A percentile compares a stretch with the other conserved stretches of the same genome.
phyloP scores from a whole-genome alignment of 495 filamentous ascomycete species.

The Xylaria nigripes region DNA sequence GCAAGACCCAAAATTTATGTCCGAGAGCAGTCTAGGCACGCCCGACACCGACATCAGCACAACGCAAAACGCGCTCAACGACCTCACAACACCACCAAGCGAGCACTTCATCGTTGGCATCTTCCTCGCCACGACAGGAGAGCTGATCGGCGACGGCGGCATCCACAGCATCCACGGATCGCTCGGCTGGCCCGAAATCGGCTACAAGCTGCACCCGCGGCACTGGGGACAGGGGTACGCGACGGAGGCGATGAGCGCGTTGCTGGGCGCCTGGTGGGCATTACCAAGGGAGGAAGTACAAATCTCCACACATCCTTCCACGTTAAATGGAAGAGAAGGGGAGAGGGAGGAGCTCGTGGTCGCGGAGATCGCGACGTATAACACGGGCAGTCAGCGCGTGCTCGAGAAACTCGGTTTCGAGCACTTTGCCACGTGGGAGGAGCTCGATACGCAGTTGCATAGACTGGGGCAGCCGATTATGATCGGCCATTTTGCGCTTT shows the following conservation, averaged over 20 bases:
- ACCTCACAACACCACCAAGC: constrained; percentile 15
- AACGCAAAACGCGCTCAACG: constrained; percentile 23
- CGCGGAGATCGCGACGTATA: constrained; percentile 6
- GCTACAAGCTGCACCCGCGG: constrained; percentile 38
- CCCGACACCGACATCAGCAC: constrained; percentile 26
- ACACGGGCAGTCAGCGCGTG: constrained; percentile 2
- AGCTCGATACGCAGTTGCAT: constrained; percentile 12
- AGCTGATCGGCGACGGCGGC: constrained; percentile 33
- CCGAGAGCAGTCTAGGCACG: constrained; percentile 25
- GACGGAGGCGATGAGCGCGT: constrained; percentile 37
- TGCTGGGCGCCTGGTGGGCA: constrained; percentile 26
- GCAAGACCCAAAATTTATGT: constrained; percentile 38
- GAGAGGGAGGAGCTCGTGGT: background rate
- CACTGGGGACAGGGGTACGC: constrained; percentile 37
- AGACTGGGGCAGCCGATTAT: constrained; percentile 5
- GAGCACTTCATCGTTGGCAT: constrained; percentile 33
- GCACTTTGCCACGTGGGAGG: constrained; percentile 10
- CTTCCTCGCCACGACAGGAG: constrained; percentile 24
- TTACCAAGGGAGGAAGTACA: constrained; percentile 27
- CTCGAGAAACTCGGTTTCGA: constrained; percentile 9
- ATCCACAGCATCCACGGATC: constrained; percentile 11
- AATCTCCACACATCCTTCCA: background rate
- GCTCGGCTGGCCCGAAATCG: constrained; percentile 40
- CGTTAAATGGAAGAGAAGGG: background rate
- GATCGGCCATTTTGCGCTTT: constrained; percentile 5